Evolutionary conservation across 2,329 filamentous ascomycete species (phyloP).

Genomic region (Penicillium sclerotiorum): DNA sequence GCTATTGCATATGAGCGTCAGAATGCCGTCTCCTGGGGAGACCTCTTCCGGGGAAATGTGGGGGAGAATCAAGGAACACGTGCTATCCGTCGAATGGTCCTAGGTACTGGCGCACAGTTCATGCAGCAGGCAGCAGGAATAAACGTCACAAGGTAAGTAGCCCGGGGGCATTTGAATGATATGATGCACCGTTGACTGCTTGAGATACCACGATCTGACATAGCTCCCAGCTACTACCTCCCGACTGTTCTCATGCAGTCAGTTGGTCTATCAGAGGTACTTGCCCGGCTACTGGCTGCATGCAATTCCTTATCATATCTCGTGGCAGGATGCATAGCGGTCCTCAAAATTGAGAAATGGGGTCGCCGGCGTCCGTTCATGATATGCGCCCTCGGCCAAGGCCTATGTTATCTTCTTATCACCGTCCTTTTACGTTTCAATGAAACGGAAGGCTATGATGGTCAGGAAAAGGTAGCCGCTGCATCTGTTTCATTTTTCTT

Average conservation of each 20-base stretch:
- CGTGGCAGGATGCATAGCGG: constrained; percentile 34
- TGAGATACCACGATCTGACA: neutral
- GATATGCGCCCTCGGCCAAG: constrained; percentile 54
- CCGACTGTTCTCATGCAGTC: constrained; percentile 62
- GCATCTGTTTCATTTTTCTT: constrained; percentile 50
- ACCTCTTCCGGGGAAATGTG: neutral
- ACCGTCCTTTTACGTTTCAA: constrained; percentile 51
- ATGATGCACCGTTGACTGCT: neutral
- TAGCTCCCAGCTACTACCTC: constrained; percentile 52
- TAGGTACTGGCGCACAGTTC: constrained; percentile 58
- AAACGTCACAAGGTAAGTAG: constrained; percentile 34
- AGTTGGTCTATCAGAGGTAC: constrained; percentile 56
- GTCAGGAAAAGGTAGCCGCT: constrained; percentile 13
- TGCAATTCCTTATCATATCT: constrained; percentile 56
- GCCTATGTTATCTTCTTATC: constrained; percentile 55
- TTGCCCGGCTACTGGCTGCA: constrained; percentile 59
- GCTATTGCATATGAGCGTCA: neutral
- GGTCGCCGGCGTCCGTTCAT: constrained; percentile 62
- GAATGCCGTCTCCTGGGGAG: neutral
- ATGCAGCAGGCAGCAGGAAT: constrained; percentile 51
- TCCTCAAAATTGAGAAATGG: constrained; percentile 53
- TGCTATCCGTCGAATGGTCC: constrained; percentile 52
- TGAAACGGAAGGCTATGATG: constrained; percentile 4
- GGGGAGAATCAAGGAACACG: constrained; percentile 1
- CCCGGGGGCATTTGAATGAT: neutral